These are phyloP conservation scores for Limtongia smithiae DNA, from an alignment of 805 yeast genomes.

Conservation along the genomic window DNA sequence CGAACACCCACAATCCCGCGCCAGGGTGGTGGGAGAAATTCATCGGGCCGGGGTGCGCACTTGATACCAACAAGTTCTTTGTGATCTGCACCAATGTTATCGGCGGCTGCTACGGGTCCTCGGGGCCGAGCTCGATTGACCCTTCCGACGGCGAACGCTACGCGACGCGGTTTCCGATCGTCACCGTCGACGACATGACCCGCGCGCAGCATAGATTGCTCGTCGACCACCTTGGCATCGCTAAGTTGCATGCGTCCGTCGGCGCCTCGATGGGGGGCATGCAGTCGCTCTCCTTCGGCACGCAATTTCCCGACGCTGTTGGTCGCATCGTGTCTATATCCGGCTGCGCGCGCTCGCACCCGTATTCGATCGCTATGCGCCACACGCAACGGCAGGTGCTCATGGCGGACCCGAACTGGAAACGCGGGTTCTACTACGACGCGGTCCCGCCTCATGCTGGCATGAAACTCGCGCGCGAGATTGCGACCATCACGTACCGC, in stretches of 20 bases:
- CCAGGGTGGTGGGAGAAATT: constrained; percentile 97
- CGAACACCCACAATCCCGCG: constrained; percentile 62
- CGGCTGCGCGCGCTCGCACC: constrained; percentile 93
- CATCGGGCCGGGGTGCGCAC: constrained; percentile 73
- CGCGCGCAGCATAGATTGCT: constrained; percentile 78
- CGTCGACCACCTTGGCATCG: constrained; percentile 56
- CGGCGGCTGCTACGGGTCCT: constrained; percentile 93
- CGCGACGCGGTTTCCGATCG: constrained; percentile 83
- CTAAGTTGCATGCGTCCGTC: constrained; percentile 67
- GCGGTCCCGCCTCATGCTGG: constrained; percentile 86
- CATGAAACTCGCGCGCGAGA: constrained; percentile 89
- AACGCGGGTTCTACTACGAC: constrained; percentile 80
- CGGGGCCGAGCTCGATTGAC: constrained; percentile 82
- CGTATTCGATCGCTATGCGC: constrained; percentile 88
- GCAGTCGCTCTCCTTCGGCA: constrained; percentile 87
- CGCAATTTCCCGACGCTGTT: constrained; percentile 76
- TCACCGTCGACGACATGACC: constrained; percentile 86
- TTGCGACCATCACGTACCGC: constrained; percentile 89
- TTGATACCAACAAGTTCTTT: constrained; percentile 79
- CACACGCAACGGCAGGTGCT: constrained; percentile 89
- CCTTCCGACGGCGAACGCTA: constrained; percentile 65
- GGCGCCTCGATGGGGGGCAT: constrained; percentile 99
- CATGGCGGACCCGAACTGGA: constrained; percentile 95
- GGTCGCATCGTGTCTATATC: constrained; percentile 72
- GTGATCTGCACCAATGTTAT: constrained; percentile 86